Percentiles rank a stretch among this genome's conserved stretches.
Conservation (phyloP, 139 green algal genomes). For the Haematococcus lacustris region DNA sequence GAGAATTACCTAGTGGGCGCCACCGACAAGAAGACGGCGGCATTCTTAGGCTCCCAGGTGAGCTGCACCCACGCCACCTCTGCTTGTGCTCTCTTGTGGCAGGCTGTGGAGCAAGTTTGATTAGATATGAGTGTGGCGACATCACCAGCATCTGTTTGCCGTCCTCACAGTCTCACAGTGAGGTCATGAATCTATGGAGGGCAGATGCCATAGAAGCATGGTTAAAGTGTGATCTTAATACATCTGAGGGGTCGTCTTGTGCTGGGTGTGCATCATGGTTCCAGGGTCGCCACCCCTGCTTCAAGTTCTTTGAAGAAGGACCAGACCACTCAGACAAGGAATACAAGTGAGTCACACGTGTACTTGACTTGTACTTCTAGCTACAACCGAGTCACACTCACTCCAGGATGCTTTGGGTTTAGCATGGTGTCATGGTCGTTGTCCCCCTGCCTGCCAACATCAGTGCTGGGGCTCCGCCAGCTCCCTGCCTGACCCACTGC, state of each 20-base stretch:
- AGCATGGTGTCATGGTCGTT: too few relatives aligned
- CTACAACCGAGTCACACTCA: too few relatives aligned
- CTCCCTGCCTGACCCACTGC: too few relatives aligned
- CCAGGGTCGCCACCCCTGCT: constrained; percentile 27
- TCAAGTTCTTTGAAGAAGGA: constrained; percentile 36
- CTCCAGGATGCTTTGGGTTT: too few relatives aligned
- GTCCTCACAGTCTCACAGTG: neutral
- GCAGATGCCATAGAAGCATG: neutral
- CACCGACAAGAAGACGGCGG: neutral
- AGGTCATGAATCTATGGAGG: neutral
- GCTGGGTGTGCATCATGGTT: neutral
- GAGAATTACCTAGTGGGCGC: constrained; percentile 31
- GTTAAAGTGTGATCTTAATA: neutral
- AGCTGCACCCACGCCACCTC: neutral
- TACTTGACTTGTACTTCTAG: neutral
- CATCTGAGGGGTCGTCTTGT: neutral
- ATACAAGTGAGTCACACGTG: constrained; percentile 22
- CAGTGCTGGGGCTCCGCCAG: too few relatives aligned
- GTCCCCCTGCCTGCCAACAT: too few relatives aligned
- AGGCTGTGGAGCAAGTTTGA: neutral
- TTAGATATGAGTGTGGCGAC: too few relatives aligned
- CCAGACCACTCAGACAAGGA: neutral
- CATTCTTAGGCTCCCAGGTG: constrained; percentile 3
- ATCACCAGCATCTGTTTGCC: too few relatives aligned
- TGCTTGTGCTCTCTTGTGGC: neutral